Base-by-base conservation (phyloP, 192 early-diverging fungal species). In the Kappamyces sp. region DNA sequence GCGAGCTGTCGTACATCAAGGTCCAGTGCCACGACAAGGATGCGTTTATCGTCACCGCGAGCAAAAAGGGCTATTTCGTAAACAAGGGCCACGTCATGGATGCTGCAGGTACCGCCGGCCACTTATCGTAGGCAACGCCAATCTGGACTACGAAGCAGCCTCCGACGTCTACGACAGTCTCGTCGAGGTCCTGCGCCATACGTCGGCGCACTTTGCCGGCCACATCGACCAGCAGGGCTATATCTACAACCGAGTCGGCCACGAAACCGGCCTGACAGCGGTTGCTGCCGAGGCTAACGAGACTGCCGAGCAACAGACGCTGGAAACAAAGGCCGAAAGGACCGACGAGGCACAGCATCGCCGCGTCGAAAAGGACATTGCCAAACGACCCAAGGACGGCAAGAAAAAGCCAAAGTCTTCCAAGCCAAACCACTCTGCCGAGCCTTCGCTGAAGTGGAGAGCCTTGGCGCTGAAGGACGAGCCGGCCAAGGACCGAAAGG, bases 191-290 rank as follows among this genome's bases (percentile, higher is more conserved):
- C 47, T 84, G 10, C 66, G 67, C 36, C 49, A 39, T 3, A 42
- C 64, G 7, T 75, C 72, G 9, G 47, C 42, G 34, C 77, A 82
- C 47, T 84, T 84, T 54, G 54, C 33, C 10, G 50, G 42, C 8
- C 37, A 41, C 10, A 84, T 84, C 40, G 74, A 81, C 47, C 60
- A 83, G 10, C 82, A 84, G 60, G 76, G 72, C 32, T 84, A 84
- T 60, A 33, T 69, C 0, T 83, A 70, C 57, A 55, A 39, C 48
- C n/a, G n/a, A 47, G 39, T 51, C 42, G 48, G 35, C 8, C 15
- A 15, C 10, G 58, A 46, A n/a, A 8, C 13, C 35, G 36, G 13
- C 15, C 34, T n/a, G 4, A 52, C 36, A 3, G 47, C 59, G 36
- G 42, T 61, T 8, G 47, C 59, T 38, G 36, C 44, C 12, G 55